Conservation (phyloP, 1,284 basidiomycete genomes). For the Tranzscheliella williamsii region DNA sequence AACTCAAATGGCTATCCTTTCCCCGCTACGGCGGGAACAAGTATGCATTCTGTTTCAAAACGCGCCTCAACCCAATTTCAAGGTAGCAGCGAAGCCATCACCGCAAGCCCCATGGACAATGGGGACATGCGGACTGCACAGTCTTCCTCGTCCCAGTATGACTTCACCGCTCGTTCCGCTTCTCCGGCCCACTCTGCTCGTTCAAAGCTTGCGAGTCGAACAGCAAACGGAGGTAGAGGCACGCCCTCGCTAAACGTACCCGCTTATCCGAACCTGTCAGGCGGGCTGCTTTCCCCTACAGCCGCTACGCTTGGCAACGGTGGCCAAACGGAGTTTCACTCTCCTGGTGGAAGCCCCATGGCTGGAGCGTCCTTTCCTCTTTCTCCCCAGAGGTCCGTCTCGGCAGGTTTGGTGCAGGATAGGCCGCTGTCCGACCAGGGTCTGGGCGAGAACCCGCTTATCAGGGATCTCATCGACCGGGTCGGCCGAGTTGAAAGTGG, state of each 20-base stretch:
- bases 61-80: conserved; percentile 7
- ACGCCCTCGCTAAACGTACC: conserved; percentile 27
- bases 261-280: conserved; percentile 24
- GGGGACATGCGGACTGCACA: not conserved
- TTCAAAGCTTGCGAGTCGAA: not conserved
- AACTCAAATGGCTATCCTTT: not conserved
- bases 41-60: conserved; percentile 11
- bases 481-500: conserved; percentile 73
- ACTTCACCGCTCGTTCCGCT: conserved; percentile 2
- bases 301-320: conserved; percentile 34
- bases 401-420: conserved; percentile 17
- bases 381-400: conserved; percentile 12
- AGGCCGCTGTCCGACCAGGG: conserved; percentile 16
- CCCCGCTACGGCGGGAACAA: not conserved
- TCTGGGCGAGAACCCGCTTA: conserved; percentile 60
- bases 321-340: conserved; percentile 7
- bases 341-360: conserved; percentile 25
- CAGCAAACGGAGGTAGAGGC: conserved; percentile 7
- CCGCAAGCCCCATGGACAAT: conserved; percentile 1
- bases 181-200: conserved; percentile 5
- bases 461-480: conserved; percentile 76
- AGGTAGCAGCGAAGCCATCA: not conserved
- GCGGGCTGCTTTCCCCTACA: conserved; percentile 38
- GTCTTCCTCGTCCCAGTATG: not conserved
- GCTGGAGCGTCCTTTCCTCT: conserved; percentile 11